Evolutionary conservation across 1,139 yeast species (phyloP).

Genomic region (Debaryomyces fabryi): DNA sequence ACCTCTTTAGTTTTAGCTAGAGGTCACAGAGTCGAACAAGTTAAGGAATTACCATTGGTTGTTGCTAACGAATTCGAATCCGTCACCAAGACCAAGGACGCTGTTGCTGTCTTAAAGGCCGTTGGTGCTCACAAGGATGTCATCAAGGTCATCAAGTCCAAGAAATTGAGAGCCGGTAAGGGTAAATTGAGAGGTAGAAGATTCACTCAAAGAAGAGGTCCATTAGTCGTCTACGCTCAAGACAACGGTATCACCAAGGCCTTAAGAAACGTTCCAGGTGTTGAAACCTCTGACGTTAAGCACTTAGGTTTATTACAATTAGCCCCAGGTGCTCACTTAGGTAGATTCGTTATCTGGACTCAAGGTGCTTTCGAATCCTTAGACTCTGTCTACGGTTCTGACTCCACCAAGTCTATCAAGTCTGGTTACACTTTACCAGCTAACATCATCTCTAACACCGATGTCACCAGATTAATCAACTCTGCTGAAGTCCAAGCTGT

Average conservation of each 20-base stretch:
- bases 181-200: constrained; percentile 99
- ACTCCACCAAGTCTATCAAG: constrained; percentile 81
- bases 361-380: constrained; percentile 96
- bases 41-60: constrained; percentile 98
- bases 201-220: constrained; percentile 99
- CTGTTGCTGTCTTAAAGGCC: constrained; percentile 97
- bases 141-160: constrained; percentile 96
- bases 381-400: constrained; percentile 97
- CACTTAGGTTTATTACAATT: constrained; percentile 96
- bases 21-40: constrained; percentile 99
- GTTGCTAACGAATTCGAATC: constrained; percentile 93
- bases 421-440: constrained; percentile 90
- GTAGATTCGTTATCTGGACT: constrained; percentile 99
- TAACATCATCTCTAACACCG: constrained; percentile 94
- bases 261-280: constrained; percentile 99
- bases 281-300: constrained; percentile 92
- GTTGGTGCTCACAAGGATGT: constrained; percentile 99
- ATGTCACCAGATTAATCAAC: constrained; percentile 96
- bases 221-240: constrained; percentile 96
- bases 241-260: constrained; percentile 99
- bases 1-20: constrained; percentile 98
- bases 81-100: constrained; percentile 96
- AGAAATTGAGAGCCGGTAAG: constrained; percentile 99
- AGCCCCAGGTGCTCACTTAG: constrained; percentile 99
- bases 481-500: constrained; percentile 98